Base-by-base conservation (phyloP, 1,284 basidiomycete species). In the Earliella scabrosa region DNA sequence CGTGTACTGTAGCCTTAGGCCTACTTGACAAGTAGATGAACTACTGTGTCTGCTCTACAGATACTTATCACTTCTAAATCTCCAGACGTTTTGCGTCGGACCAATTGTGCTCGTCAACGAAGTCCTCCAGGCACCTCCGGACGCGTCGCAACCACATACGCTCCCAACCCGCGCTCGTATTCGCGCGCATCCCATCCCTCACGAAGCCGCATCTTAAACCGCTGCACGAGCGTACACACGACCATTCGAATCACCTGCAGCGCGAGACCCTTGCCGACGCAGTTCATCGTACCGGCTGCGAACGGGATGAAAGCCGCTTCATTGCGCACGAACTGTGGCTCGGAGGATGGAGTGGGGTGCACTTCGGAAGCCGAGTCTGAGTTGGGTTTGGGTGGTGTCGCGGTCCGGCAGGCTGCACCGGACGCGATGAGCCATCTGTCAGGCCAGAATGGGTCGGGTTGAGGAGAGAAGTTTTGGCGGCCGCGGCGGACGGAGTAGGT, bases 181-280 rank as follows among this genome's bases (percentile, higher is more conserved):
- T 18, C 16, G 16, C 21, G 7, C 9, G 38, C n/a, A 23, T 40
- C 38, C 38, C 38, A 40, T n/a, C 38, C 38, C n/a, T 40, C 38
- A 6, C 38, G 38, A 6, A 40, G 13, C 23, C 21, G 45, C 24
- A 29, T 31, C 27, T 46, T 26, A 31, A 46, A 27, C 45, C 18
- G 13, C 16, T 46, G 23, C 45, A 29, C 11, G 45, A 46, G 24
- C 45, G 20, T 14, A 14, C 8, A 14, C 45, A 46, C 45, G 45
- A 24, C 61, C 41, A 61, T 59, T 6, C 63, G 52, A 9, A 40
- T 40, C 38, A 8, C 38, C 38, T 40, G 58, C 54, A 63, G 24
- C 10, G 71, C 71, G 26, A 72, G 61, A 43, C 59, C 54, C 52
- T 68, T 68, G 2, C 69, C 71, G 2, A 67, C 67, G 56, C 71